Base-by-base conservation (phyloP, 2,329 filamentous ascomycete species). In the Cordyceps javanica region DNA sequence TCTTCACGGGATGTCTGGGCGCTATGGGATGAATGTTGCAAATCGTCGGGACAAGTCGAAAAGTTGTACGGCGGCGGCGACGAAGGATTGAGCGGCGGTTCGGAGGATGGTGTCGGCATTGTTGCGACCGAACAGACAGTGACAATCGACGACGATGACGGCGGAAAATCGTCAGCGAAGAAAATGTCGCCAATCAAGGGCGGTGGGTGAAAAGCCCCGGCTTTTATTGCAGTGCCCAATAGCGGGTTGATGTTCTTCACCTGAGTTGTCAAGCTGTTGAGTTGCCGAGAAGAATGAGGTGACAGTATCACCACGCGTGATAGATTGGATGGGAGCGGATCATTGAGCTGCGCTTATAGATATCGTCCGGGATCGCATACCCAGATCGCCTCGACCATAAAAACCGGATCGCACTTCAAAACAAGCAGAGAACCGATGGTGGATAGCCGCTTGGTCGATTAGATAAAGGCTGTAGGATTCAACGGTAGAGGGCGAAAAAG, bases 71-170 rank as follows among this genome's bases (percentile, higher is more conserved):
- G 68, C 58, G 68, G 69, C 45, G 73, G 70, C 46, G 73, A 72
- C 39, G 69, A 65, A 32, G 69, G 69, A 60, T 72, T 68, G 45
- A 72, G 68, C 48, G 71, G 70, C 59, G 69, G 70, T 63, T 75
- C 73, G 55, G 73, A 71, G 16, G 76, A 77, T 58, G 76, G 76
- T 25, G 75, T 78, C 61, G 76, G 76, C 76, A 78, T 78, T 62
- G 58, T 73, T 58, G 52, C 16, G 49, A 45, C 32, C 38, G 5
- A 36, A 14, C 56, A 54, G 54, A 28, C 55, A 53, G 59, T 54
- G 57, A 51, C 50, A 58, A 39, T 61, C 52, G 60, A 63, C 64
- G 64, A 65, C 59, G 53, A 10, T 28, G 53, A 28, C 26, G 44
- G 51, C 34, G 45, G 44, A 8, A 23, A 39, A n/a, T 25, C 44